Conservation (phyloP, 108 stramenopile genomes). For the Chaetoceros muelleri region DNA sequence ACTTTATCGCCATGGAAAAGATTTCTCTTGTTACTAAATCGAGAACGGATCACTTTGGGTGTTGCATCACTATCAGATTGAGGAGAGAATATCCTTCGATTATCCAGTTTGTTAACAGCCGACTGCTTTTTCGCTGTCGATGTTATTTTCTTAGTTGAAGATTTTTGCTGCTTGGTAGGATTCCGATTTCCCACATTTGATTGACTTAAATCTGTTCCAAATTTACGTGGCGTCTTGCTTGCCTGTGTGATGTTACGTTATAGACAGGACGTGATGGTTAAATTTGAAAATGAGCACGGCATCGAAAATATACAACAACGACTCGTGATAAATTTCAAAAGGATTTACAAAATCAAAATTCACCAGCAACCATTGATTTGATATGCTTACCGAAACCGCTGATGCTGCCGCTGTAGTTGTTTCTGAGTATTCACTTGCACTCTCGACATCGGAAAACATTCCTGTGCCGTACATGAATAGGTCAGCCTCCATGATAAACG, state of each 20-base stretch:
- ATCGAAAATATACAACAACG: too few relatives aligned
- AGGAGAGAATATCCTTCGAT: background rate
- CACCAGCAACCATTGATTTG: background rate
- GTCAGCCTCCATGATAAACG: background rate
- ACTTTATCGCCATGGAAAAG: background rate
- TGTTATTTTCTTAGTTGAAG: background rate
- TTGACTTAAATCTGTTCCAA: background rate
- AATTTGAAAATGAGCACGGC: too few relatives aligned
- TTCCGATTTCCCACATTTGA: background rate
- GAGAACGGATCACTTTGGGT: background rate
- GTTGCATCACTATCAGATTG: background rate
- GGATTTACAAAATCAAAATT: background rate
- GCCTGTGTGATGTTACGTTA: too few relatives aligned
- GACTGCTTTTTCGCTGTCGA: background rate
- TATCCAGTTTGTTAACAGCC: background rate
- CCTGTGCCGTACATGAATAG: background rate
- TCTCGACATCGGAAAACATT: background rate
- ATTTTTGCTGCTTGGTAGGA: background rate
- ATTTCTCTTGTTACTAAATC: background rate
- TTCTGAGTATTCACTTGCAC: background rate
- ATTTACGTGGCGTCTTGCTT: background rate
- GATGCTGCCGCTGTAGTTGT: background rate
- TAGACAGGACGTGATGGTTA: too few relatives aligned
- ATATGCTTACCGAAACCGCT: background rate
- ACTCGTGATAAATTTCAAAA: background rate